phyloP scores from a whole-genome alignment of 2,329 filamentous ascomycete genomes.

The Verticillium alfalfae region DNA sequence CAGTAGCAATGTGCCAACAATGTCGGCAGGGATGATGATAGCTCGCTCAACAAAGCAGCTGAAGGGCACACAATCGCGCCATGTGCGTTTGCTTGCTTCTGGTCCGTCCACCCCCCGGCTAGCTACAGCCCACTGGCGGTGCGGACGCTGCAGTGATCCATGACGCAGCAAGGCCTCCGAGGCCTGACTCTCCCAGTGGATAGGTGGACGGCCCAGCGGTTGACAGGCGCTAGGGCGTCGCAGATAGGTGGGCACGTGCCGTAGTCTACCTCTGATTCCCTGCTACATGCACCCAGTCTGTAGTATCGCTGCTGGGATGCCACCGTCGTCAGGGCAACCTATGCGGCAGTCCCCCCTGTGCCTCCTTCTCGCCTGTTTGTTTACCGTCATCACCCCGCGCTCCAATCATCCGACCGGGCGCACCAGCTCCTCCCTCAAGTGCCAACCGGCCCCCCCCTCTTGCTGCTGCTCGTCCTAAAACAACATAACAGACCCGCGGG shows the following conservation, averaged over 20 bases:
- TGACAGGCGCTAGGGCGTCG: not conserved
- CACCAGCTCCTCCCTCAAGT: slow-evolving; percentile 1
- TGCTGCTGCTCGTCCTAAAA: slow-evolving; percentile 9
- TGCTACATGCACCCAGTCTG: slow-evolving; percentile 2
- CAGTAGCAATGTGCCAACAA: too few species aligned
- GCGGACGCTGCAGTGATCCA: not conserved
- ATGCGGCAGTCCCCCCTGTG: slow-evolving; percentile 7
- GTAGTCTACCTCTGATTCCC: not conserved
- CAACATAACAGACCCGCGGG: slow-evolving; percentile 12
- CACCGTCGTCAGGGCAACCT: slow-evolving; percentile 12
- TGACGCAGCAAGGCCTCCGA: not conserved
- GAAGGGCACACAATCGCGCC: not conserved
- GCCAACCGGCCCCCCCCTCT: not conserved
- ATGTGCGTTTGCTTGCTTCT: not conserved
- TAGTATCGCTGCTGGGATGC: not conserved
- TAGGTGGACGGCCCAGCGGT: not conserved
- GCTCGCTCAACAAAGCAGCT: not conserved
- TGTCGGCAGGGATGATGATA: not conserved
- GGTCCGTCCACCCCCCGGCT: not conserved
- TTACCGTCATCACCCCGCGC: slow-evolving; percentile 10
- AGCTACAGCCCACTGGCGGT: not conserved
- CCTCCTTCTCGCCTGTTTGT: slow-evolving; percentile 12
- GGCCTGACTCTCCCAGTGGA: not conserved
- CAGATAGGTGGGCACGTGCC: slow-evolving; percentile 1
- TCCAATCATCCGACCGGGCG: slow-evolving; percentile 9